Base-by-base conservation (phyloP, 768 basidiomycete genomes). In the Rhizopogon rudus region DNA sequence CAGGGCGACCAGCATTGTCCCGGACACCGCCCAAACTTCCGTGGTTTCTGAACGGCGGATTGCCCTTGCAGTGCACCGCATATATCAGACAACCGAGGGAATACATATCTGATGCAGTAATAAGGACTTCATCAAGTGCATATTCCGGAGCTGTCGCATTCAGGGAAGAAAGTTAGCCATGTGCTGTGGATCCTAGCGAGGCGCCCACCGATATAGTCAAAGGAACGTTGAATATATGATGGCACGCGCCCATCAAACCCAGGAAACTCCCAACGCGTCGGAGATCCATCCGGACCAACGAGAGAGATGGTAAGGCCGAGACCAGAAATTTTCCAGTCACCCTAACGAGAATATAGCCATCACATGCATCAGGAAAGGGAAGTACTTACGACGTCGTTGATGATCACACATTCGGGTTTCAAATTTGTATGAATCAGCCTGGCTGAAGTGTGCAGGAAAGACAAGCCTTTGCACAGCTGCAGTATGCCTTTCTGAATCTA, bases 261-360 rank as follows among this genome's bases (percentile, higher is more conserved):
- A 0, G 94, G 94, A 63, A 90, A 97, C 62, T 93, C 88, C 89
- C 95, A 98, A 28, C 83, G 80, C 0, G 92, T 83, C 0, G 88
- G 79, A 7, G 80, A 74, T 6, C 93, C 93, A 57, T 88, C 82
- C 4, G 83, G 71, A 22, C 78, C 74, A 40, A 81, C 72, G 7
- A 97, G 75, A 6, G 91, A 80, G 31, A 95, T 93, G 1, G 91
- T 93, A 48, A 94, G 75, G 2, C 93, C 92, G 40, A 99, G 77
- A 2, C 93, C 95, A 16, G 88, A 84, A 35, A 99, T 81, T 73
- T 98, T 99, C 97, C 97, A 99, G 70, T 99, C 97, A 33, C 97
- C 96, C 93, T 49, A 22, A 49, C 48, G 22, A 20, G 35, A 49
- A 29, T 3, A 31, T 3, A 17, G 29, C 56, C 29, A 51, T 51